A percentile compares a stretch with the other conserved stretches of the same genome.
Evolutionary conservation across 495 filamentous ascomycete genomes (phyloP).

Genomic region (Aspergillus indologenus): DNA sequence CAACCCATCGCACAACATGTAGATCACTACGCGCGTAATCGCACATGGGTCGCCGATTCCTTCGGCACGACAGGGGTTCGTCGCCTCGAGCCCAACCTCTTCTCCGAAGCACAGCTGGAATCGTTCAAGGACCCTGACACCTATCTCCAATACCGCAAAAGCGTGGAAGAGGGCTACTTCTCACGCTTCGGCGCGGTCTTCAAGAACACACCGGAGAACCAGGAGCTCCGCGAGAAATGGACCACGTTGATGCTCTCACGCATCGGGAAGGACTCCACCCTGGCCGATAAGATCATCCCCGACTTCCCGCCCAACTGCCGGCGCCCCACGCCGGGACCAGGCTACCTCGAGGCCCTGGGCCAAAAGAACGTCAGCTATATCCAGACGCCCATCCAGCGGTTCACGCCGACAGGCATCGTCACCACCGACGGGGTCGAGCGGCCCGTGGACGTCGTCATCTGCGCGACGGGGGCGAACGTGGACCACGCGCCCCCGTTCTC

Average conservation of each 20-base stretch:
- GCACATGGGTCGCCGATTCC: slow-evolving; percentile 68
- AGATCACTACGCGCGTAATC: slow-evolving; percentile 63
- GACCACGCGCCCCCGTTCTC: slow-evolving; percentile 59
- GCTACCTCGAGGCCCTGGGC: slow-evolving; percentile 66
- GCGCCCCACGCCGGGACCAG: slow-evolving; percentile 67
- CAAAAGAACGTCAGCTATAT: slow-evolving; percentile 63
- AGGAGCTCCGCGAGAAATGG: slow-evolving; percentile 47
- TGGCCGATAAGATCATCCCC: slow-evolving; percentile 55
- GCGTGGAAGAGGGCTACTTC: slow-evolving; percentile 56
- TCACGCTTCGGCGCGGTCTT: slow-evolving; percentile 54
- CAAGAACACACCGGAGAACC: slow-evolving; percentile 52
- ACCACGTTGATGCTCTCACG: slow-evolving; percentile 49
- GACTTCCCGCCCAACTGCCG: slow-evolving; percentile 67
- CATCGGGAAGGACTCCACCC: slow-evolving; percentile 51
- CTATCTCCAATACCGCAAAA: slow-evolving; percentile 51
- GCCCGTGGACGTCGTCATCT: slow-evolving; percentile 60
- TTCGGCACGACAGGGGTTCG: slow-evolving; percentile 40
- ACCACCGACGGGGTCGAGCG: slow-evolving; percentile 50
- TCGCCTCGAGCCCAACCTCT: slow-evolving; percentile 46
- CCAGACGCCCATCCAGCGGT: slow-evolving; percentile 50
- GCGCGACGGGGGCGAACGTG: slow-evolving; percentile 66
- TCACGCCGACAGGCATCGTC: slow-evolving; percentile 56
- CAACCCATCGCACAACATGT: slow-evolving; percentile 56
- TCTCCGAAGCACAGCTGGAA: slow-evolving; percentile 47
- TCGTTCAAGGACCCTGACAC: slow-evolving; percentile 46